Base-by-base conservation (phyloP, 306 rosid species). In the Vicia villosa region DNA sequence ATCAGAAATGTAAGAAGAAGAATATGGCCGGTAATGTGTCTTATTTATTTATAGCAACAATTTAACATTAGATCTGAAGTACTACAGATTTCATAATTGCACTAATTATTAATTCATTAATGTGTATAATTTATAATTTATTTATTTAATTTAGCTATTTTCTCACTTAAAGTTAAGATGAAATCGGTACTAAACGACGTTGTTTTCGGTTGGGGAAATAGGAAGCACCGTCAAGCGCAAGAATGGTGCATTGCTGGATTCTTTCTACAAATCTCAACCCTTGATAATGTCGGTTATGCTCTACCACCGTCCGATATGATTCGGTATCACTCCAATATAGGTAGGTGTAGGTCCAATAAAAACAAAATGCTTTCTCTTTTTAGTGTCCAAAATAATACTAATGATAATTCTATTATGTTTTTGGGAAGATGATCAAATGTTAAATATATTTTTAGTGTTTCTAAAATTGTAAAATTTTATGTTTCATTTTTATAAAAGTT, bases 11-110 rank as follows among this genome's bases (percentile, higher is more conserved):
- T 41, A 11, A 32, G n/a, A 21, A 9, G 42, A n/a, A n/a, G n/a
- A n/a, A n/a, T n/a, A 28, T 63, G 51, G 32, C 50, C 2, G 3
- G 68, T 40, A 38, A 56, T 34, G n/a, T 37, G 15, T 37, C 7
- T 56, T 19, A 5, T 71, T 62, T 75, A 82, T 72, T 54, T 69
- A 69, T 73, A 74, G 72, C 63, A 63, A 76, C 20, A 6, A 14
- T 22, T 37, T 9, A 32, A 37, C 63, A 58, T 13, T 50, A 56
- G 71, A 67, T 83, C 80, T 83, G 12, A 72, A 75, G 42, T n/a
- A n/a, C n/a, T 55, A 34, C 74, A 11, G 61, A 30, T 2, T 64
- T 26, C 16, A 17, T 61, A 8, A 16, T 60, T 26, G 5, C 9
- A 3, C 4, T 52, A 52, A 12, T 26, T 0, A 57, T 26, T 26